Conservation (phyloP, 371 early-diverging fungal species). For the Encephalitozoon intestinalis region DNA sequence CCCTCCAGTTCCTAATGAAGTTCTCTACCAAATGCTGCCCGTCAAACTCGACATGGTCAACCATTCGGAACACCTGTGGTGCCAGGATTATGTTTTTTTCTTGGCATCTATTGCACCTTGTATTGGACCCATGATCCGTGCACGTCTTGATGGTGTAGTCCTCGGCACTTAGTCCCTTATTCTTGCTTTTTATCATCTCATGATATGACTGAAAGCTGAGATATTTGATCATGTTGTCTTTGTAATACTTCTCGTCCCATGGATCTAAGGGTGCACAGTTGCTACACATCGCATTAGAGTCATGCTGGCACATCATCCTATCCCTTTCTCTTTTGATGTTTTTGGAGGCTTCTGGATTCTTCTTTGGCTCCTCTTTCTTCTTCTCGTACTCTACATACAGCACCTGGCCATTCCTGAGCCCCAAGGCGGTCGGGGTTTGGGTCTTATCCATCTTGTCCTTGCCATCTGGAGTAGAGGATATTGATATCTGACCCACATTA, state of each 20-base stretch:
- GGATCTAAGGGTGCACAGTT: conserved; percentile 59
- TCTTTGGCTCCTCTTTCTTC: not conserved
- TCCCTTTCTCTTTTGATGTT: conserved; percentile 16
- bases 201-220: conserved; percentile 53
- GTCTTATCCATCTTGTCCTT: not conserved
- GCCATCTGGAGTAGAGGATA: not conserved
- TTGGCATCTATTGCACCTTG: conserved; percentile 44
- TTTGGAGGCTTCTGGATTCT: not conserved
- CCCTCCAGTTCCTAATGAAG: conserved; percentile 76
- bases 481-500: not conserved
- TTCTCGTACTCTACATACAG: not conserved
- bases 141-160: conserved; percentile 33
- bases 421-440: not conserved
- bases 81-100: conserved; percentile 45
- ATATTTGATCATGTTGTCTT: conserved; percentile 53
- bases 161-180: conserved; percentile 20
- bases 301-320: conserved; percentile 49
- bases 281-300: conserved; percentile 53
- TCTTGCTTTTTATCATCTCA: conserved; percentile 46
- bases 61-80: conserved; percentile 75
- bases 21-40: conserved; percentile 71
- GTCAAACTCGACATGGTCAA: conserved; percentile 96
- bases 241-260: conserved; percentile 43
- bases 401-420: not conserved
- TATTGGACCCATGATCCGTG: conserved; percentile 39